Evolutionary conservation across 2,329 filamentous ascomycete species (phyloP), one percentile per base, ranked within the genome.

Genomic region (Trichophyton verrucosum): DNA sequence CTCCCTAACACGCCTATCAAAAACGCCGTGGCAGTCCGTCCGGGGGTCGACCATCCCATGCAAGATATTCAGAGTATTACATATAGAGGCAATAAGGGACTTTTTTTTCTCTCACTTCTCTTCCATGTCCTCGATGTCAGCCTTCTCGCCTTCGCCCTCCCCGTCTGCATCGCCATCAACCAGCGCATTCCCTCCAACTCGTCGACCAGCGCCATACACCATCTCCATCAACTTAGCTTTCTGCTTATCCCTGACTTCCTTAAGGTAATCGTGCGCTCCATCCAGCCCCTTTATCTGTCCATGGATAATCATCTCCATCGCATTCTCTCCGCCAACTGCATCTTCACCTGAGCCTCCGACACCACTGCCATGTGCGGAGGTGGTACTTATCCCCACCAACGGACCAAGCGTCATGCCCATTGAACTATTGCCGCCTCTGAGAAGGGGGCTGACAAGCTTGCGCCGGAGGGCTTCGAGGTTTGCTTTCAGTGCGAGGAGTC

Each of bases 271-370:
- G 66, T 91, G 88, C 2, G 90, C 91, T 24, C 87, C 86, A 67
- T 89, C 86, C 20, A 97, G 74, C 3, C 92, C 91, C 51, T 80
- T 79, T 66, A 97, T 89, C 77, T 97, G 92, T 68, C 91, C 88
- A 63, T 92, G 88, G 30, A 78, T 73, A 17, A 96, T 80, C 1
- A 71, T 70, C 53, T 73, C 73, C 6, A 75, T 72, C 13, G 70
- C 67, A 1, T 85, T 85, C 11, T 84, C 88, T 64, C 84, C 89
- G 11, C 78, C 80, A 68, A 86, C 86, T 59, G 80, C 79, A 60
- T 70, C 61, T 40, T 64, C 66, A 9, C 33, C 33, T 4, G 65
- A 65, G 2, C 67, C 64, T 38, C 33, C 33, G 9, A 38, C 33
- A 47, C 64, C 65, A 36, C 59, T 55, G 17, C 65, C 64, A 4